These are phyloP conservation scores for Teunomyces funiuensis DNA, from an alignment of 805 yeast genomes.

Conservation along the genomic window DNA sequence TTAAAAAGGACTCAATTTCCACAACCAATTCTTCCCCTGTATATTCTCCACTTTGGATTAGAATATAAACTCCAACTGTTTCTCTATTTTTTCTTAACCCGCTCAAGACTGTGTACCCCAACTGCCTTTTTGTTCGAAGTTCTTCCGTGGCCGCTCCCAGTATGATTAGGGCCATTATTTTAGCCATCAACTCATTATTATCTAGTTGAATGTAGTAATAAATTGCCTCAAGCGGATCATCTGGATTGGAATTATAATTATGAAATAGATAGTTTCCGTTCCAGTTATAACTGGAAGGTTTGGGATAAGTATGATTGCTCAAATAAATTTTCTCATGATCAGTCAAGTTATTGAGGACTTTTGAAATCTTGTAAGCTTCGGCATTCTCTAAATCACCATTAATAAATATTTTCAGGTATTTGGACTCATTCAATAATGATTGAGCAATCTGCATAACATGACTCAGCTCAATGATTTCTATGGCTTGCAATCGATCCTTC, in stretches of 20 bases:
- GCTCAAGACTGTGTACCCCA: conserved; percentile 63
- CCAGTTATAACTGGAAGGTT: conserved; percentile 37
- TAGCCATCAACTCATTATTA: conserved; percentile 43
- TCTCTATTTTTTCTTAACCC: conserved; percentile 53
- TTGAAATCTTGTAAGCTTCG: conserved; percentile 18
- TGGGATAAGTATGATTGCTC: not conserved
- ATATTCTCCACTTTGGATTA: conserved; percentile 52
- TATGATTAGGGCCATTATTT: conserved; percentile 47
- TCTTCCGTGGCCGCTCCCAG: conserved; percentile 44
- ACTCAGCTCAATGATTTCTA: conserved; percentile 48
- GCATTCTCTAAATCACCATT: conserved; percentile 47
- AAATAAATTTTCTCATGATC: conserved; percentile 19
- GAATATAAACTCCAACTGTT: conserved; percentile 58
- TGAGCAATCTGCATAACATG: conserved; percentile 30
- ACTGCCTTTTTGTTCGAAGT: conserved; percentile 53
- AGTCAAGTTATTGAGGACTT: conserved; percentile 22
- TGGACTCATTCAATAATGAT: conserved; percentile 25
- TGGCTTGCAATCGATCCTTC: conserved; percentile 53
- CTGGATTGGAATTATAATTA: conserved; percentile 29
- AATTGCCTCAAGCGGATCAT: conserved; percentile 54
- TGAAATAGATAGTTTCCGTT: conserved; percentile 23
- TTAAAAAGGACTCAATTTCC: conserved; percentile 50
- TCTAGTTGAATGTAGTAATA: conserved; percentile 61
- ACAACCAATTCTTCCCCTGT: conserved; percentile 40
- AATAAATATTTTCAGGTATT: conserved; percentile 41